phyloP scores from a whole-genome alignment of 164 flowering plant genomes.

The Magnolia sinica region DNA sequence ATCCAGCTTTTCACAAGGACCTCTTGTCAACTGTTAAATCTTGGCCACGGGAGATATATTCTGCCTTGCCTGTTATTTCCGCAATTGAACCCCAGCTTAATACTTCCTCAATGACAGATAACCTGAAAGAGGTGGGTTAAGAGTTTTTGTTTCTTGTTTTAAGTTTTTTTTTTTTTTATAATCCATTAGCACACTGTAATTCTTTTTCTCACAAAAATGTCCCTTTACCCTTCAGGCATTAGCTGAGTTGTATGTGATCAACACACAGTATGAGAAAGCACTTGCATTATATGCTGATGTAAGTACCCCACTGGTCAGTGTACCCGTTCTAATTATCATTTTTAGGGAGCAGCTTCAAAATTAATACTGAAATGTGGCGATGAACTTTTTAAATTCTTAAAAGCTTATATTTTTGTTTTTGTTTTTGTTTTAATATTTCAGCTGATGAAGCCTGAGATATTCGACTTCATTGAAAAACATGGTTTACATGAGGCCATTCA shows the following conservation, averaged over 20 bases:
- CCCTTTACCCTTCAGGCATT: constrained; percentile 59
- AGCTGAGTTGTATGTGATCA: constrained; percentile 84
- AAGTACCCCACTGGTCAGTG: constrained; percentile 30
- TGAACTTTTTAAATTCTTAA: background rate
- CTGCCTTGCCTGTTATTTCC: constrained; percentile 76
- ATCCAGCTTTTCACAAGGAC: constrained; percentile 79
- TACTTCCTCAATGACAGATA: constrained; percentile 83
- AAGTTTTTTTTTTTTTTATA: background rate
- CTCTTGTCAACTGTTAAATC: constrained; percentile 78
- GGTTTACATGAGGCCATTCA: constrained; percentile 74
- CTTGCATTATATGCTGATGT: constrained; percentile 92
- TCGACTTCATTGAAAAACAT: constrained; percentile 83
- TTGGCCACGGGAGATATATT: constrained; percentile 88
- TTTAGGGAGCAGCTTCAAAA: background rate
- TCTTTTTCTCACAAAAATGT: background rate
- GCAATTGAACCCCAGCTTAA: constrained; percentile 94
- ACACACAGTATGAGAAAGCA: constrained; percentile 83
- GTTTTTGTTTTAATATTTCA: constrained; percentile 30
- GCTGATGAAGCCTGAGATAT: constrained; percentile 88
- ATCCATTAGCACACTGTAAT: background rate
- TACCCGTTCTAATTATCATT: background rate
- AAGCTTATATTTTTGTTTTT: constrained; percentile 1
- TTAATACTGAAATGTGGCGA: too few species aligned
- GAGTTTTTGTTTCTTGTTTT: background rate
- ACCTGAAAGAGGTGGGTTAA: constrained; percentile 72